Evolutionary conservation across 2,329 filamentous ascomycete genomes (phyloP).

Genomic region (Blumeriella jaapii): DNA sequence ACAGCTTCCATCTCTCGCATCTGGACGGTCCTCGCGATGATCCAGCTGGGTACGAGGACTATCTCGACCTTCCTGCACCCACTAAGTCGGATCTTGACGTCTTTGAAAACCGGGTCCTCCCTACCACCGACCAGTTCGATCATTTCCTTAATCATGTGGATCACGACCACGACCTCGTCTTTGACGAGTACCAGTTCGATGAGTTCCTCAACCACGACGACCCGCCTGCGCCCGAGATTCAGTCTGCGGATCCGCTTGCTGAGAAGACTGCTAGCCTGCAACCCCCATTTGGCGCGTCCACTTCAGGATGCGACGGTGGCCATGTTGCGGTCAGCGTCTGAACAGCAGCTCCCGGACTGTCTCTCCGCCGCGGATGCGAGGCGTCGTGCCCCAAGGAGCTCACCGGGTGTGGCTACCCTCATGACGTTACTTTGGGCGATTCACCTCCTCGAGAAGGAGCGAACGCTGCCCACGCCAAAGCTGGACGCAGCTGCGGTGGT

Average conservation of each 20-base stretch:
- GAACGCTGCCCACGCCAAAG: conserved; percentile 12
- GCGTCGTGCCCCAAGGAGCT: conserved; percentile 16
- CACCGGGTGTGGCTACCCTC: conserved; percentile 23
- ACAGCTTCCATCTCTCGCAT: conserved; percentile 28
- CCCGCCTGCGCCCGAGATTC: conserved; percentile 25
- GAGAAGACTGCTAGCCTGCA: conserved; percentile 53
- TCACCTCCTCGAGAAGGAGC: conserved; percentile 21
- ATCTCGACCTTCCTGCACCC: conserved; percentile 58
- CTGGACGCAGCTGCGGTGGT: conserved; percentile 23
- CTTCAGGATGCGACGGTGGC: conserved; percentile 62
- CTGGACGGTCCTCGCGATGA: conserved; percentile 47
- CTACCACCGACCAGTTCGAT: conserved; percentile 57
- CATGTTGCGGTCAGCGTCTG: conserved; percentile 61
- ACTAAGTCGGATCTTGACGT: conserved; percentile 62
- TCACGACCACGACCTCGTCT: conserved; percentile 46
- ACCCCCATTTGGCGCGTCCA: conserved; percentile 63
- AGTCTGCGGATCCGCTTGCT: conserved; percentile 28
- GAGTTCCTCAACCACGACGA: conserved; percentile 41
- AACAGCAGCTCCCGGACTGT: conserved; percentile 29
- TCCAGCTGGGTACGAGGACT: conserved; percentile 57
- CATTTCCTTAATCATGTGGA: conserved; percentile 56
- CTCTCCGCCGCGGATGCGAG: conserved; percentile 21
- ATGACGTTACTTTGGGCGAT: conserved; percentile 27
- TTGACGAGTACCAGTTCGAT: conserved; percentile 40
- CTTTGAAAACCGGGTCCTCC: conserved; percentile 65